These are phyloP conservation scores for Epicoccum sorghinum DNA, from an alignment of 2,329 filamentous ascomycete species.

Conservation along the genomic window DNA sequence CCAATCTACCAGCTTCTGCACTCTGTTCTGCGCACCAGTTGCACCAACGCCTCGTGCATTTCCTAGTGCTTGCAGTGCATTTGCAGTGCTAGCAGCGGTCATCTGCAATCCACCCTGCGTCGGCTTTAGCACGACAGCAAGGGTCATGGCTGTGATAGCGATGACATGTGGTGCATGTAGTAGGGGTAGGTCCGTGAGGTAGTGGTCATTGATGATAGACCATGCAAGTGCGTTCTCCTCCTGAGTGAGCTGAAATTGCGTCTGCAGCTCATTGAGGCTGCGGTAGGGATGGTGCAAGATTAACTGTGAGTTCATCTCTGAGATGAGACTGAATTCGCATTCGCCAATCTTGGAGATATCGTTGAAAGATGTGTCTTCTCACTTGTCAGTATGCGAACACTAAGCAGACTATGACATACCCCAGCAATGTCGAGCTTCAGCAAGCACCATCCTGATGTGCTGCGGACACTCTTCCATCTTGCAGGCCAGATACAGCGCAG, in stretches of 20 bases:
- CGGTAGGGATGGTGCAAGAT: conserved; percentile 93
- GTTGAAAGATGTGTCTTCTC: conserved; percentile 44
- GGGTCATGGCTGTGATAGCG: conserved; percentile 82
- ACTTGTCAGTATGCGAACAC: conserved; percentile 10
- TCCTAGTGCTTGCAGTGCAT: conserved; percentile 46
- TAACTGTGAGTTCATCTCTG: conserved; percentile 86
- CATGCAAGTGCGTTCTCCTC: conserved; percentile 81
- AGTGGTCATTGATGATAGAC: conserved; percentile 89
- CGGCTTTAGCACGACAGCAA: conserved; percentile 82
- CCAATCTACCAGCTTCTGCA: conserved; percentile 77
- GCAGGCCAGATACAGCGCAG: conserved; percentile 90
- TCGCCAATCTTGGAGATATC: conserved; percentile 88
- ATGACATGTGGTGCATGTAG: conserved; percentile 85
- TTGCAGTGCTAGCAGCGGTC: conserved; percentile 49
- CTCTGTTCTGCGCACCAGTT: conserved; percentile 53
- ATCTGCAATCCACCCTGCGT: conserved; percentile 57
- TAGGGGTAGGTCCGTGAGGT: conserved; percentile 88
- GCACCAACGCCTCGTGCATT: conserved; percentile 37
- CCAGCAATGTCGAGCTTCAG: conserved; percentile 77
- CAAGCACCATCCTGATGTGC: conserved; percentile 89
- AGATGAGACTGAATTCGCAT: conserved; percentile 92
- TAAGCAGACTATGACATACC: conserved; percentile 25
- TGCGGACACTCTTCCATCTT: conserved; percentile 98
- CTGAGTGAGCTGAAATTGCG: conserved; percentile 71
- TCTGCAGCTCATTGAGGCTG: conserved; percentile 73